Evolutionary conservation across 202 grass and related monocot species (phyloP).

Genomic region (Zoysia matrella): DNA sequence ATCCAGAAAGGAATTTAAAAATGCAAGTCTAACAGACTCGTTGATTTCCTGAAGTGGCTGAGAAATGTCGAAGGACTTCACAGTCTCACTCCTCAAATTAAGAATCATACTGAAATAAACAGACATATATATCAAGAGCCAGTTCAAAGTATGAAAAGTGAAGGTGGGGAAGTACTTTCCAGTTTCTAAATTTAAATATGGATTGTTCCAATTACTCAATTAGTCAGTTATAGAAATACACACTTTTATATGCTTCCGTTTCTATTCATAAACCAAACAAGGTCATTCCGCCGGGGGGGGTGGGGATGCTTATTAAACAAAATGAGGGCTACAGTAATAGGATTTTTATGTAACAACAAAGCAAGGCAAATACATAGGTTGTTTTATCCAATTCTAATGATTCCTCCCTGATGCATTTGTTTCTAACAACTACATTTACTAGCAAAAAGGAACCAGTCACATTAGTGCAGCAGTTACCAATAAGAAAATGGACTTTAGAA

Average conservation of each 20-base stretch:
- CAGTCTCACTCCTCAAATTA: conserved; percentile 83
- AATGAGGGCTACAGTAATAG: neutral
- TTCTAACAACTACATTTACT: neutral
- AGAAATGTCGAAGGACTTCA: conserved; percentile 73
- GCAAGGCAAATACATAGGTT: neutral
- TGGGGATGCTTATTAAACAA: too few relatives aligned
- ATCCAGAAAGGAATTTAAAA: conserved; percentile 95
- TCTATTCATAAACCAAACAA: neutral
- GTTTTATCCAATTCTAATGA: neutral
- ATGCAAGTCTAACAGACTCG: conserved; percentile 97
- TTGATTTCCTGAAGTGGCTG: conserved; percentile 96
- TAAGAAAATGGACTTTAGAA: conserved; percentile 23
- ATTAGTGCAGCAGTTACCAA: neutral
- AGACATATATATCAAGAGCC: conserved; percentile 43
- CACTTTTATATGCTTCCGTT: neutral
- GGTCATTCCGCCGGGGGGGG: neutral
- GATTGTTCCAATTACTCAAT: neutral
- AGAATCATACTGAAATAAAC: conserved; percentile 80
- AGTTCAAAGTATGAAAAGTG: conserved; percentile 22
- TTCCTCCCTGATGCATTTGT: conserved; percentile 5
- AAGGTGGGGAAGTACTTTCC: conserved; percentile 1
- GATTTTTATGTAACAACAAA: neutral
- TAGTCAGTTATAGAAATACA: neutral
- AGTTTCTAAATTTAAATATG: conserved; percentile 2
- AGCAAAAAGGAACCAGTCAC: conserved; percentile 16